Evolutionary conservation across 495 filamentous ascomycete species (phyloP), one percentile per base, ranked within the genome.

Genomic region (Daldinia vernicosa): DNA sequence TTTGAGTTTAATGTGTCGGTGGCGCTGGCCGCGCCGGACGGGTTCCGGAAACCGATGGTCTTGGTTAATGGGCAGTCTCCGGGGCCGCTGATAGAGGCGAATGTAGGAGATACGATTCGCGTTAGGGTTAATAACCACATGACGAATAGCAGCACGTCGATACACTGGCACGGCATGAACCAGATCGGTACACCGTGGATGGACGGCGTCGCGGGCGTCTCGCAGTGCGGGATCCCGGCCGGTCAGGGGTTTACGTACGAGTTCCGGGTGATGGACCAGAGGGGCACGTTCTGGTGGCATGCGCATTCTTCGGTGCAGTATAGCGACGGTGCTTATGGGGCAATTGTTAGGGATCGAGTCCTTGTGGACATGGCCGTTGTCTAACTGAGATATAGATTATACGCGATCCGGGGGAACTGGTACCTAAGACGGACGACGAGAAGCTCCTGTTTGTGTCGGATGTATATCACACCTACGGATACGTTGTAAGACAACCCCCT

Each of bases 231-330:
- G 1, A 85, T 87, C 45, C 75, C 83, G 9, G 82, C 84, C 0
- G 83, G 83, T 24, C 60, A 76, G 5, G 71, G 56, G 5, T 74
- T 83, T 47, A 88, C 84, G 0, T 90, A 91, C 67, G 77, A 69
- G 27, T 89, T 85, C 58, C 75, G 78, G 26, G 85, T 72, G 43
- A 68, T 80, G 0, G 80, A 73, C 1, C 82, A 86, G 57, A 89
- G 89, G 52, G 89, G 89, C 5, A 83, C 83, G 0, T 77, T 77
- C 1, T 89, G 85, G 85, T 89, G 77, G 40, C 87, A 89, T 62
- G 77, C 79, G n/a, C 88, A 90, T 63, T 88, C 83, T 69, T 76
- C 74, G 8, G 78, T 80, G 11, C 86, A 89, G 57, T 76, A 75
- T 53, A 71, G 61, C 19, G 66, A 88, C 85, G 63, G 74, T 78